phyloP scores from a whole-genome alignment of 2,329 filamentous ascomycete species.

The Sclerotinia nivalis region DNA sequence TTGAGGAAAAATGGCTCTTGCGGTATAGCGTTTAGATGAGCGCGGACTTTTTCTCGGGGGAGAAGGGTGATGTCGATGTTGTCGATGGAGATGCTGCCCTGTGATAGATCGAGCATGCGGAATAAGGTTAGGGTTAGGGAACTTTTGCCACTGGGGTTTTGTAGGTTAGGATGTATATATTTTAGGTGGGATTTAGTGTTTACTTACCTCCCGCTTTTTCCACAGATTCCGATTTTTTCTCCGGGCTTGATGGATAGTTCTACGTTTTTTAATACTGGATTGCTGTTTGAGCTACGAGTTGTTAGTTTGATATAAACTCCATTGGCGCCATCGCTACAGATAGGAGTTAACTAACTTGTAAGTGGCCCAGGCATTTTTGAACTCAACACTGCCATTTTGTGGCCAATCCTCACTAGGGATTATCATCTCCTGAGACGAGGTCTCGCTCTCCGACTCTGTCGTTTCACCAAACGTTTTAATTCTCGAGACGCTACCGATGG shows the following conservation, averaged over 20 bases:
- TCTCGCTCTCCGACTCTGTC: background rate
- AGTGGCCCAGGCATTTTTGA: background rate
- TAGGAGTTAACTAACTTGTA: background rate
- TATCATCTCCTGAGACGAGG: background rate
- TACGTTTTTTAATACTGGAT: background rate
- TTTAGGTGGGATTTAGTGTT: background rate
- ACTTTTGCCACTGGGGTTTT: background rate
- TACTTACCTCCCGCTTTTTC: background rate
- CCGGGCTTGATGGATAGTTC: background rate
- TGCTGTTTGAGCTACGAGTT: background rate
- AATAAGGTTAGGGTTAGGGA: background rate
- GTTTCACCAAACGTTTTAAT: background rate
- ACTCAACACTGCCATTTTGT: background rate
- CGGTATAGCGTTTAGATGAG: slow-evolving; percentile 41
- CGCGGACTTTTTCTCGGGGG: background rate
- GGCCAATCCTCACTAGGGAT: background rate
- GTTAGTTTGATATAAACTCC: background rate
- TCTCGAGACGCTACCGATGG: background rate
- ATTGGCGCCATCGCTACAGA: background rate
- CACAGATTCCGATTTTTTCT: background rate
- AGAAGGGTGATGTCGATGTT: background rate
- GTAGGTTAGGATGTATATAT: background rate
- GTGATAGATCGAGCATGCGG: background rate
- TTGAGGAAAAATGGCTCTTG: slow-evolving; percentile 54
- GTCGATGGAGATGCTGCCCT: accelerated